phyloP scores from a whole-genome alignment of 352 stramenopile species.

The Blastocystis sp. region DNA sequence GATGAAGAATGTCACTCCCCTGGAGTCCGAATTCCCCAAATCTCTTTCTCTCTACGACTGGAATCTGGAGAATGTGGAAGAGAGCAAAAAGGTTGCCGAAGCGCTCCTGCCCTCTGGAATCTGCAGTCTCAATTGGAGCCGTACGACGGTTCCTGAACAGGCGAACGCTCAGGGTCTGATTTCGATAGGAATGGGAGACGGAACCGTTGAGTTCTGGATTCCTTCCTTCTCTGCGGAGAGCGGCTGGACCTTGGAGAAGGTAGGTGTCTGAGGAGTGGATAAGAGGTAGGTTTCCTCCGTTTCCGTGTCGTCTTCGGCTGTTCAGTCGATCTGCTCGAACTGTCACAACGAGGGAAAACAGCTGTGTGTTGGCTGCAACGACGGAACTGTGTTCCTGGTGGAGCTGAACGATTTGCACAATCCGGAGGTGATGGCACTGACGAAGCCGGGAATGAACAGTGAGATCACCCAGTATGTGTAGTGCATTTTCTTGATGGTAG shows the following conservation, averaged over 20 bases:
- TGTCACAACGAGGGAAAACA: neutral
- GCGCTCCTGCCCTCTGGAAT: neutral
- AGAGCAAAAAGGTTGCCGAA: neutral
- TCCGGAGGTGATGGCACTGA: neutral
- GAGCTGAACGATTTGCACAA: neutral
- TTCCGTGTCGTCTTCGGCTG: neutral
- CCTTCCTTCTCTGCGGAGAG: neutral
- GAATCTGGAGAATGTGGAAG: neutral
- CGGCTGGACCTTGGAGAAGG: neutral
- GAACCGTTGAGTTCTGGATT: constrained; percentile 31
- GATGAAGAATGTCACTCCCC: neutral
- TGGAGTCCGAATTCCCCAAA: neutral
- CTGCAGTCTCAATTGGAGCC: neutral
- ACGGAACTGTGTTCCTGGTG: neutral
- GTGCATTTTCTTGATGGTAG: neutral
- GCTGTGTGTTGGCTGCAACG: neutral
- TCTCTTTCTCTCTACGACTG: constrained; percentile 1
- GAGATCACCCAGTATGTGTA: constrained; percentile 36
- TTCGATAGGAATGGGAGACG: neutral
- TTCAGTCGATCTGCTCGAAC: constrained; percentile 32
- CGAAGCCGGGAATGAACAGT: neutral
- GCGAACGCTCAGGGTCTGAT: neutral
- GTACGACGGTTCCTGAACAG: neutral
- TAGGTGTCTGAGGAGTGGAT: neutral
- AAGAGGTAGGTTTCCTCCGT: neutral